phyloP scores from a whole-genome alignment of 139 green algal species.

The Haematococcus lacustris region DNA sequence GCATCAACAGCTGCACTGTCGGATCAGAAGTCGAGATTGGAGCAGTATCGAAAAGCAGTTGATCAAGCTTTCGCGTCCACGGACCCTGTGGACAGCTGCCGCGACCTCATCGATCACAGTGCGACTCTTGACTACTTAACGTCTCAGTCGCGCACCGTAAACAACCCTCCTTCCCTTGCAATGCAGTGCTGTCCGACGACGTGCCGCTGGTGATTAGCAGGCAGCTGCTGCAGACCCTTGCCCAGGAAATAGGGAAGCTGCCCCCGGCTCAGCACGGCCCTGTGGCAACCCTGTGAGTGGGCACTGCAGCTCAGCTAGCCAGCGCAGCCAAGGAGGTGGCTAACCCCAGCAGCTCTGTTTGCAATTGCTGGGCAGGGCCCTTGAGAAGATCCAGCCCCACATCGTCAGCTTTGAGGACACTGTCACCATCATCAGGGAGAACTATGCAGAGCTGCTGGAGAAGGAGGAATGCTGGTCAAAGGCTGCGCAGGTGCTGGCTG shows the following conservation, averaged over 20 bases:
- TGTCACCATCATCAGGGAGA: slow-evolving; percentile 57
- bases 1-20: too few species aligned
- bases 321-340: not conserved
- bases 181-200: slow-evolving; percentile 73
- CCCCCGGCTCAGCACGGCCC: slow-evolving; percentile 51
- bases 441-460: slow-evolving; percentile 60
- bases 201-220: slow-evolving; percentile 77
- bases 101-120: slow-evolving; percentile 69
- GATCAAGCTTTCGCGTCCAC: too few species aligned
- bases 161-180: not conserved
- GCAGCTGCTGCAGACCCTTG: slow-evolving; percentile 59
- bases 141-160: not conserved
- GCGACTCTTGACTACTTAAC: slow-evolving; percentile 3
- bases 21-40: too few species aligned
- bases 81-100: slow-evolving; percentile 26
- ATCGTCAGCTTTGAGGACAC: slow-evolving; percentile 85
- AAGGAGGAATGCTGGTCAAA: slow-evolving; percentile 82
- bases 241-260: slow-evolving; percentile 53
- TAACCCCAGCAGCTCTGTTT: not conserved
- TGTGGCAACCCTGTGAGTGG: slow-evolving; percentile 61
- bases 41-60: too few species aligned
- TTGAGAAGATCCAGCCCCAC: slow-evolving; percentile 66
- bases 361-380: slow-evolving; percentile 36
- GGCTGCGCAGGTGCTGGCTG: slow-evolving; percentile 73
- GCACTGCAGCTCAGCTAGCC: too few species aligned